A percentile compares a stretch with the other conserved stretches of the same genome.
Evolutionary conservation across 805 yeast genomes (phyloP).

Genomic region (Candida quercuum): DNA sequence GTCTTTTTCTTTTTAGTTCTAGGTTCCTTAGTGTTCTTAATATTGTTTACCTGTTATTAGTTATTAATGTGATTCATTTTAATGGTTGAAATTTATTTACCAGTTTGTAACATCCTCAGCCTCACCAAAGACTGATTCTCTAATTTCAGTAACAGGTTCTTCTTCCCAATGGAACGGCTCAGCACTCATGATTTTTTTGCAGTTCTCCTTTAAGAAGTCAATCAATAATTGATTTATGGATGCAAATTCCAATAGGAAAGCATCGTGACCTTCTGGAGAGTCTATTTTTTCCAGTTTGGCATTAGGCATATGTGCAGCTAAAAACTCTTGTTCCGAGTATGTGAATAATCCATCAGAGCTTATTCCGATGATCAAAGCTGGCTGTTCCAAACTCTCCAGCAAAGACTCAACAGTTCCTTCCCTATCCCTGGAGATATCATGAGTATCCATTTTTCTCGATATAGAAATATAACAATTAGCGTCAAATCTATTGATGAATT

Average conservation of each 20-base stretch:
- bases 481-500: constrained; percentile 85
- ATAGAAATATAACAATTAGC: constrained; percentile 96
- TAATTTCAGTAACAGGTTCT: constrained; percentile 36
- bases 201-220: constrained; percentile 53
- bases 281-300: constrained; percentile 64
- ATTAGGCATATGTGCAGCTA: constrained; percentile 71
- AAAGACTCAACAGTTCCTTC: constrained; percentile 39
- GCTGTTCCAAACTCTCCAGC: constrained; percentile 57
- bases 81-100: constrained; percentile 33
- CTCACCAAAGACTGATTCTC: constrained; percentile 82
- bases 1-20: neutral
- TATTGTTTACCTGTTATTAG: too few species aligned
- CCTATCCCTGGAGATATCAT: constrained; percentile 83
- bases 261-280: constrained; percentile 97
- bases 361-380: constrained; percentile 83
- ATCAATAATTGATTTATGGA: constrained; percentile 68
- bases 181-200: constrained; percentile 53
- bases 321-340: constrained; percentile 79
- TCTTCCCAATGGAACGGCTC: constrained; percentile 39
- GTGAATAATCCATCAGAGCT: constrained; percentile 92
- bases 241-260: constrained; percentile 84
- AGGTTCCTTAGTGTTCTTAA: neutral
- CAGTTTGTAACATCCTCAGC: constrained; percentile 92
- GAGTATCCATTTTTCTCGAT: constrained; percentile 90
- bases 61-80: neutral